phyloP scores from a whole-genome alignment of 2,329 filamentous ascomycete species.

The Aspergillus sp. region DNA sequence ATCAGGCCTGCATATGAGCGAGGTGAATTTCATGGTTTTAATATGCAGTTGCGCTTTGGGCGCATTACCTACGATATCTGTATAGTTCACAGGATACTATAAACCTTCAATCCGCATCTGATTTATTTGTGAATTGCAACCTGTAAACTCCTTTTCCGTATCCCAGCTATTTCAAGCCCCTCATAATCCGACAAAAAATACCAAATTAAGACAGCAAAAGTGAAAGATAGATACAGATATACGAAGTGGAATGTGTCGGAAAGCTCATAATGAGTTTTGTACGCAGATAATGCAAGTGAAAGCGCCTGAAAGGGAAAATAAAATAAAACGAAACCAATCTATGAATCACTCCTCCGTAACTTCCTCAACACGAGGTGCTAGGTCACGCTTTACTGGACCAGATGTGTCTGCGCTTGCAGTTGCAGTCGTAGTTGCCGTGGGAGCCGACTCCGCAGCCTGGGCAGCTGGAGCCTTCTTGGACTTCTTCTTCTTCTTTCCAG shows the following conservation, averaged over 20 bases:
- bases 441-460: constrained; percentile 15
- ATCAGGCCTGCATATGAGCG: background rate
- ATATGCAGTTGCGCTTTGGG: too few relatives aligned
- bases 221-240: background rate
- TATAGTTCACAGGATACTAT: background rate
- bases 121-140: background rate
- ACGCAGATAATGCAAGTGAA: background rate
- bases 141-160: constrained; percentile 2
- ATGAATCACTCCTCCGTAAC: constrained; percentile 37
- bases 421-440: constrained; percentile 38
- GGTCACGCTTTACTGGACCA: constrained; percentile 38
- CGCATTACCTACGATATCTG: background rate
- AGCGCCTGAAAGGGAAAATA: background rate
- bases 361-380: constrained; percentile 49
- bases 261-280: background rate
- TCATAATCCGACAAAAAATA: background rate
- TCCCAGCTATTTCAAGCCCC: background rate
- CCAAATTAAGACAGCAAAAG: background rate
- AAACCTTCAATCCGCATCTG: background rate
- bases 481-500: constrained; percentile 44
- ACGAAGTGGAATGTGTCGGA: background rate
- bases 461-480: constrained; percentile 26
- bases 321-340: background rate
- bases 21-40: too few relatives aligned
- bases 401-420: constrained; percentile 37